Base-by-base conservation (phyloP, 2,329 filamentous ascomycete genomes). In the Aureobasidium sp. region DNA sequence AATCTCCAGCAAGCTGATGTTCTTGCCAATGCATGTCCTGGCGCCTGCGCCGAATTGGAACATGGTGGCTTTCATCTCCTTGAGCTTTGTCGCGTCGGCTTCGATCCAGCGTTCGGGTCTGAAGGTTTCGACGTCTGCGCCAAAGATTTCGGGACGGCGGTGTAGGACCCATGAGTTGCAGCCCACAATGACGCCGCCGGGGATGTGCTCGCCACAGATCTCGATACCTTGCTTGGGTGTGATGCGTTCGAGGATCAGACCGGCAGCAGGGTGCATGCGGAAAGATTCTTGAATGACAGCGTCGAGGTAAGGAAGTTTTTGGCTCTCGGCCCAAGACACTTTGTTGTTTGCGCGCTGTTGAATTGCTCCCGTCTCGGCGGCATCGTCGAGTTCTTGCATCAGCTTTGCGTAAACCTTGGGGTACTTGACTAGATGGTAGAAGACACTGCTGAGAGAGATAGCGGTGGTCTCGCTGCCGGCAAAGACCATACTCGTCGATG, bases 401-500 rank as follows among this genome's bases (percentile, higher is more conserved):
- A 88, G 70, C 34, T 75, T 76, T 3, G 66, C 63, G 56, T 86
- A 78, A 12, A 74, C 74, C 0, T 59, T 32, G 0, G 83, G 82
- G 60, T 82, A 79, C 62, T 83, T 83, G 30, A 90, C 74, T 3
- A 90, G 70, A 66, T 82, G 83, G 68, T 90, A 90, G 62, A 91
- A 87, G 0, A 90, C 78, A 6, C 82, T 77, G 5, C 79, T 79
- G 0, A 90, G 74, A 6, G 79, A 81, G 63, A 90, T 90, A 34
- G 85, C 86, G 0, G 87, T 91, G 0, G 87, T 91, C 67, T 93
- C 88, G 2, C 80, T 85, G 3, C 87, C 86, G 0, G 88, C 88
- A 60, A 86, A 79, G 57, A 75, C 71, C 84, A 87, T 87, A 55
- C 76, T 81, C n/a, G 84, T 79, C 45, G 83, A 84, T 70, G 86